Base-by-base conservation (phyloP, 257 asterid genomes). In the Knoxia roxburghii region DNA sequence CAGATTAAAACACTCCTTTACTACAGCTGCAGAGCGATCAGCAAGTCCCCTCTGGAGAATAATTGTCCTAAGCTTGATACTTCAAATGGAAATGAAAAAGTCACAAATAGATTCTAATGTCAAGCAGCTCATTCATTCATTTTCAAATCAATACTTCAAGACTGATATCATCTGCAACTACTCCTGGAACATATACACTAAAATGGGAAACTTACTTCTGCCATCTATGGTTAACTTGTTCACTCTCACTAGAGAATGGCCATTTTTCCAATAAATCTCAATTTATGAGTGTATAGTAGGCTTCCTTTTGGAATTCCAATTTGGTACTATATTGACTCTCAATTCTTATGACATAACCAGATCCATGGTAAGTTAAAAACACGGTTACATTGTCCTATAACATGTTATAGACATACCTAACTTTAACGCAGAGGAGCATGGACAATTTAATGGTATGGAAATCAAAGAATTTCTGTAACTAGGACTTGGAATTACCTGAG, bases 21-120 rank as follows among this genome's bases (percentile, higher is more conserved):
- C 79, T 12, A 90, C 97, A 72, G 88, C 83, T 43, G 85, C 32
- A 30, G 97, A 86, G 62, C 99, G 89, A 78, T 93, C 99, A 56
- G 92, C 79, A 70, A 93, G 92, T 57, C 99, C 99, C 81, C 99
- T 90, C 82, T 81, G 95, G 73, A 93, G 89, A 73, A 93, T 83
- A 68, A 65, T 76, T 75, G 97, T 79, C 84, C 99, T 88, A 67
- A 85, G 84, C 79, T 90, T 93, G 80, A 93, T 93, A 77, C 99
- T 93, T 87, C 62, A 62, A 61, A 68, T 0, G 30, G 67, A 14
- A 10, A 41, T 32, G 27, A 43, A 20, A 58, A 60, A 43, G 41
- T 79, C 66, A 74, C 4, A 61, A 53, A 46, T 43, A 35, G 6
- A 18, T 18, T 45, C 46, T 43, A 55, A 27, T 62, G 57, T 26